Base-by-base conservation (phyloP, 2,329 filamentous ascomycete species). In the Fusarium marasasianum region DNA sequence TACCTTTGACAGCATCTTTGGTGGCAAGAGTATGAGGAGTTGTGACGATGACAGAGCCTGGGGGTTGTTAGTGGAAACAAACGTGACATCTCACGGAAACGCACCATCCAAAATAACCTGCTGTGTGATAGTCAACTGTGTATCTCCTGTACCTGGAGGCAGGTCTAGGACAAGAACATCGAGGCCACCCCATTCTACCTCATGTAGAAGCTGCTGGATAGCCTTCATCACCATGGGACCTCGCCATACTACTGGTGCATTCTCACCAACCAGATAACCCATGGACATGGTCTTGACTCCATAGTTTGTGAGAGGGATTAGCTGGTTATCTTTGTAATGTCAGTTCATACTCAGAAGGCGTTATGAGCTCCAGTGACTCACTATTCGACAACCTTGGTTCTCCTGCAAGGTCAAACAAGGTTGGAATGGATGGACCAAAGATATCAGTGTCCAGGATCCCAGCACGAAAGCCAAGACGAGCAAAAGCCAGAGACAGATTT, bases 211-310 rank as follows among this genome's bases (percentile, higher is more conserved):
- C 80, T 99, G 96, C 76, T 98, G 95, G 73, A 99, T 88, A 0
- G 96, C 96, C 80, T 98, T 99, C 88, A 97, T 97, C 20, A 98
- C 94, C 95, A 99, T 98, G 6, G 98, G 89, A 0, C 96, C 96
- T 58, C 96, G 91, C 96, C 96, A 99, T 38, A 96, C 95, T 22
- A 99, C 93, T 0, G 95, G 94, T 10, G 94, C 93, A 17, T 91
- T 88, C 74, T 94, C 92, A 26, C 90, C 90, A 3, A 98, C 91
- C 2, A 99, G 88, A 75, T 98, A 98, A 56, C 96, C 96, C 94
- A 99, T 98, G 0, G 95, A 98, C 96, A 99, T 99, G 62, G 95
- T 97, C 83, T 97, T 97, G 64, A 99, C 89, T 45, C 96, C 96
- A 85, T 98, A 98, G 80, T 97, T 98, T 29, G 93, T 95, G 31